These are phyloP conservation scores for Aspergillus sp. DNA, from an alignment of 2,329 filamentous ascomycete species.

Conservation along the genomic window DNA sequence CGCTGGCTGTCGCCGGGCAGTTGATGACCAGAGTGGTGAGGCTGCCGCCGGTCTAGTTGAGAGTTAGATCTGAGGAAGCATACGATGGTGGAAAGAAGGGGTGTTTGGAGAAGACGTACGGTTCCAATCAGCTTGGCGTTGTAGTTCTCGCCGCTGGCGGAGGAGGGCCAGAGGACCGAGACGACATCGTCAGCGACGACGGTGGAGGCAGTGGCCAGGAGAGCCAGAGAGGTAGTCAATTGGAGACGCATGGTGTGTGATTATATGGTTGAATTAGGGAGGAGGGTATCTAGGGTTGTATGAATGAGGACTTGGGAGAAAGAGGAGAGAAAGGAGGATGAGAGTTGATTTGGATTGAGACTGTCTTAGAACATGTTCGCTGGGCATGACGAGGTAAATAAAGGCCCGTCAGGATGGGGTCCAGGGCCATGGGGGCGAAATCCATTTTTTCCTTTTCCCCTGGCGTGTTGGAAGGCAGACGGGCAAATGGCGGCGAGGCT, in stretches of 20 bases:
- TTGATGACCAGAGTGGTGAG: conserved; percentile 3
- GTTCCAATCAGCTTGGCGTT: conserved; percentile 18
- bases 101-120: conserved; percentile 6
- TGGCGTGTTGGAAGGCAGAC: background rate
- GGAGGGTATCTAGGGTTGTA: background rate
- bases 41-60: background rate
- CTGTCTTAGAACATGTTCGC: background rate
- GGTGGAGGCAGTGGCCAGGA: conserved; percentile 29
- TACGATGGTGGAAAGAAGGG: background rate
- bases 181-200: conserved; percentile 21
- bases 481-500: background rate
- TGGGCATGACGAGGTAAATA: background rate
- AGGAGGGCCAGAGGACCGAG: background rate
- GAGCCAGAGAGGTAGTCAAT: conserved; percentile 23
- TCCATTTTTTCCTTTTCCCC: too few species aligned
- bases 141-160: background rate
- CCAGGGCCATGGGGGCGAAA: background rate
- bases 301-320: background rate
- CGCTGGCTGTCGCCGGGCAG: background rate
- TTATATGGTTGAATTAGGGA: background rate
- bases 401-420: background rate
- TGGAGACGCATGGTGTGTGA: conserved; percentile 17
- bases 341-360: background rate
- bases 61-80: background rate
- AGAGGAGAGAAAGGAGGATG: background rate